A percentile compares a stretch with the other conserved stretches of the same genome.
Conservation (phyloP, 257 asterid genomes). For the Gentiana straminea region DNA sequence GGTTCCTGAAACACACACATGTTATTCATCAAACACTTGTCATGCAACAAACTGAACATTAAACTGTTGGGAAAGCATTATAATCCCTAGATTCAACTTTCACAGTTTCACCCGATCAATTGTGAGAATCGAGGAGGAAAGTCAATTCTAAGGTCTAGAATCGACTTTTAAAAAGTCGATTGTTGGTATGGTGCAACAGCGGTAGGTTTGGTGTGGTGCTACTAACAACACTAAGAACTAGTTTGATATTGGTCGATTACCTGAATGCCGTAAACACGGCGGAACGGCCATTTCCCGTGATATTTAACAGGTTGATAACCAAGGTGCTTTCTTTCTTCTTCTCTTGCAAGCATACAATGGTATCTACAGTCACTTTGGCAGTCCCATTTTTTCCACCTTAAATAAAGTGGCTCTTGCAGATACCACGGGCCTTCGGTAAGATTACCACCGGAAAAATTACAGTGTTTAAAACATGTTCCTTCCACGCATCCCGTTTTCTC, state of each 20-base stretch:
- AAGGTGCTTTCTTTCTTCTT: conserved; percentile 55
- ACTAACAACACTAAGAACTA: neutral
- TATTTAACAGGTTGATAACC: conserved; percentile 68
- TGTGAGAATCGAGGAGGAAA: too few species aligned
- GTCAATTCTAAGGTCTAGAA: too few species aligned
- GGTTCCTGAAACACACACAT: conserved; percentile 54
- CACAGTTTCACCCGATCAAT: too few species aligned
- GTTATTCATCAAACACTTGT: too few species aligned
- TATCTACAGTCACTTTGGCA: conserved; percentile 69
- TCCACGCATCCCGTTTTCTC: conserved; percentile 87
- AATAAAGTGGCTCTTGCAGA: conserved; percentile 83
- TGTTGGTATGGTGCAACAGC: too few species aligned
- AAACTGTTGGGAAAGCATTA: too few species aligned
- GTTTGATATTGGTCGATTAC: conserved; percentile 19
- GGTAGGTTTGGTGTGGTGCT: too few species aligned
- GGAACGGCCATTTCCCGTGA: conserved; percentile 86
- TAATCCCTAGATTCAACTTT: too few species aligned
- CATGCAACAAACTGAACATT: too few species aligned
- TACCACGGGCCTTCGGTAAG: conserved; percentile 71
- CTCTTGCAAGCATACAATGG: conserved; percentile 72
- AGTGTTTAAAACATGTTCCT: conserved; percentile 65
- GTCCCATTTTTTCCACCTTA: conserved; percentile 86
- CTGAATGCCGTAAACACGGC: conserved; percentile 74
- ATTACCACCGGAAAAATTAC: conserved; percentile 57
- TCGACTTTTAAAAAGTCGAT: too few species aligned